Evolutionary conservation across 2,329 filamentous ascomycete species (phyloP).

Genomic region (Blumeria hordei): DNA sequence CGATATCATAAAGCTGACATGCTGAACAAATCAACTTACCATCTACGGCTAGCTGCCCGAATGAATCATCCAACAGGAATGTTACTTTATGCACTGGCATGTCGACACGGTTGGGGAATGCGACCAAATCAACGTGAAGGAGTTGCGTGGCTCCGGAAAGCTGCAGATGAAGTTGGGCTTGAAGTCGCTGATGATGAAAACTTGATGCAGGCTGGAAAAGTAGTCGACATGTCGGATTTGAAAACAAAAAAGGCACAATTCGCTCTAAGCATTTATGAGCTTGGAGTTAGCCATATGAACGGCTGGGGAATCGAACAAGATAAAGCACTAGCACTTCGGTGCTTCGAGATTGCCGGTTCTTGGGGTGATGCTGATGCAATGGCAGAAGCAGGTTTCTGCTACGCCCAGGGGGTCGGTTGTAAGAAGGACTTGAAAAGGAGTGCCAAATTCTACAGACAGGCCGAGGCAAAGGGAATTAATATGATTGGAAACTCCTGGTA

Average conservation of each 20-base stretch:
- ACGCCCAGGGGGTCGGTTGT: slow-evolving; percentile 75
- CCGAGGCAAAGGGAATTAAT: slow-evolving; percentile 79
- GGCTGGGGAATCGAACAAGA: slow-evolving; percentile 95
- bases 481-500: slow-evolving; percentile 98
- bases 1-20: slow-evolving; percentile 71
- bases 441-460: slow-evolving; percentile 70
- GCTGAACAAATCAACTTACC: slow-evolving; percentile 85
- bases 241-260: slow-evolving; percentile 83
- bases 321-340: slow-evolving; percentile 63
- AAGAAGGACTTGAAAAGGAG: slow-evolving; percentile 94
- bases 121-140: slow-evolving; percentile 74
- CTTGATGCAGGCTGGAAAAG: slow-evolving; percentile 34
- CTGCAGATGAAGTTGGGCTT: slow-evolving; percentile 58
- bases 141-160: slow-evolving; percentile 76
- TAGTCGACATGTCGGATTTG: slow-evolving; percentile 40
- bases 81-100: slow-evolving; percentile 86
- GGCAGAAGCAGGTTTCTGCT: slow-evolving; percentile 87
- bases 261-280: slow-evolving; percentile 82
- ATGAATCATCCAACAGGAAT: slow-evolving; percentile 78
- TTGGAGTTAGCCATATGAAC: slow-evolving; percentile 92
- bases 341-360: slow-evolving; percentile 84
- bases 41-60: slow-evolving; percentile 69
- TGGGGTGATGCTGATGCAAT: slow-evolving; percentile 94
- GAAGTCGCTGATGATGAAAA: slow-evolving; percentile 70
- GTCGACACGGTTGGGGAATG: slow-evolving; percentile 95